Conservation (phyloP, 768 basidiomycete species). For the Auricularia heimuer region DNA sequence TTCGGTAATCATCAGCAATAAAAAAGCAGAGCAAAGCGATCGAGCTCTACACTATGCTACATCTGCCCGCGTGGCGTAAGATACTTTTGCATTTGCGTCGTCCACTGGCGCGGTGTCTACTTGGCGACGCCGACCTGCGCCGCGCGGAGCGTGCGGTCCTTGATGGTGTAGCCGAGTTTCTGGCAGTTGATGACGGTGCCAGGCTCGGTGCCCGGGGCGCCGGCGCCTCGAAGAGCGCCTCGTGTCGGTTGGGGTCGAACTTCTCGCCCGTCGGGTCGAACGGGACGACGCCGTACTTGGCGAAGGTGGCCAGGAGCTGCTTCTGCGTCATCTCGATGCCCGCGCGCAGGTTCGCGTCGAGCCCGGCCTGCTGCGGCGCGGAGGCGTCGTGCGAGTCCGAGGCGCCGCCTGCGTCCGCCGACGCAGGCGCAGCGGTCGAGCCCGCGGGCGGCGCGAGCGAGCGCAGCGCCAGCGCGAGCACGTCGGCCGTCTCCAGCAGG, state of each 20-base stretch:
- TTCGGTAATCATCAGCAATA: too few species aligned
- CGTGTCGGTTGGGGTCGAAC: constrained; percentile 93
- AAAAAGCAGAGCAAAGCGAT: too few species aligned
- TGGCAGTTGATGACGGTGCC: constrained; percentile 87
- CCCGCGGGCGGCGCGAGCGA: constrained; percentile 35
- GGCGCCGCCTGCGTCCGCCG: constrained; percentile 21
- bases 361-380: constrained; percentile 35
- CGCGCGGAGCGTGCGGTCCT: constrained; percentile 84
- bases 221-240: constrained; percentile 90
- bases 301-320: constrained; percentile 78
- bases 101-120: constrained; percentile 2
- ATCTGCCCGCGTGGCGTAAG: neutral
- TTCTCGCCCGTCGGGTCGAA: constrained; percentile 87
- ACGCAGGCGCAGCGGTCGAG: constrained; percentile 22
- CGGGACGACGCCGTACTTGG: constrained; percentile 83
- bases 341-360: constrained; percentile 56
- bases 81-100: neutral
- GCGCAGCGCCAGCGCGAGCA: constrained; percentile 75
- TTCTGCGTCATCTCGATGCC: constrained; percentile 92
- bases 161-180: constrained; percentile 89
- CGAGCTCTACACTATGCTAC: neutral
- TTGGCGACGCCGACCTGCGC: constrained; percentile 96
- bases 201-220: constrained; percentile 73
- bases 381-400: constrained; percentile 12
- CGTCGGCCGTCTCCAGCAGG: constrained; percentile 84